Evolutionary conservation across 768 basidiomycete species (phyloP), one percentile per base, ranked within the genome.

Genomic region (Russula sp.): DNA sequence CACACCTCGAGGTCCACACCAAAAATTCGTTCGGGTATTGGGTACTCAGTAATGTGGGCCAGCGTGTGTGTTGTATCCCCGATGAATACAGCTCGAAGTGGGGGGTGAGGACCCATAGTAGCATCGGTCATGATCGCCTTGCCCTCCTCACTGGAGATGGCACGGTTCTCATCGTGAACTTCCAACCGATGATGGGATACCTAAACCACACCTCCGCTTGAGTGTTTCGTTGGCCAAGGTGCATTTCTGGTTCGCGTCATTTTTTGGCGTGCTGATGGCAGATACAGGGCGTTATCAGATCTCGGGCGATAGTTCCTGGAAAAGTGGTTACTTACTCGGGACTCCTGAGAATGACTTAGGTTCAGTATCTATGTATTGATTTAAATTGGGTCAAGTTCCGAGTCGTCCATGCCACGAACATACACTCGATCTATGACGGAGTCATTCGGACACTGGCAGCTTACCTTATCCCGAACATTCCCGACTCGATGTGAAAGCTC

Each of bases 41-140:
- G 59, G 59, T 65, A n/a, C 64, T 65, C 24, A 55, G 60, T 14
- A 65, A 61, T 48, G 42, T 22, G 54, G 59, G 64, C 13, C 46
- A 61, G 48, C 64, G 59, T 26, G 34, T 65, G 38, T 61, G 64
- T 32, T 65, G 64, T 32, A 46, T 65, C 2, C 64, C 64, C 16
- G 64, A 65, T 49, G 64, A 65, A 24, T 61, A 65, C 49, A 61
- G 64, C 32, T 61, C 59, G 4, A 56, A 42, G 3, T 65, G 64
- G 64, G 18, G 54, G 44, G 22, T 20, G 9, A 46, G 26, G 26
- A 18, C 64, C 40, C 64, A 56, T 20, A 61, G 49, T 24, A 57
- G 55, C 20, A 56, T 65, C 24, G 28, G 49, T 18, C 54, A 24
- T 24, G 58, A 61, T 52, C 54, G 64, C 10, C 24, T 65, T 13